phyloP scores from a whole-genome alignment of 352 stramenopile genomes.

The Phytophthora constricta region DNA sequence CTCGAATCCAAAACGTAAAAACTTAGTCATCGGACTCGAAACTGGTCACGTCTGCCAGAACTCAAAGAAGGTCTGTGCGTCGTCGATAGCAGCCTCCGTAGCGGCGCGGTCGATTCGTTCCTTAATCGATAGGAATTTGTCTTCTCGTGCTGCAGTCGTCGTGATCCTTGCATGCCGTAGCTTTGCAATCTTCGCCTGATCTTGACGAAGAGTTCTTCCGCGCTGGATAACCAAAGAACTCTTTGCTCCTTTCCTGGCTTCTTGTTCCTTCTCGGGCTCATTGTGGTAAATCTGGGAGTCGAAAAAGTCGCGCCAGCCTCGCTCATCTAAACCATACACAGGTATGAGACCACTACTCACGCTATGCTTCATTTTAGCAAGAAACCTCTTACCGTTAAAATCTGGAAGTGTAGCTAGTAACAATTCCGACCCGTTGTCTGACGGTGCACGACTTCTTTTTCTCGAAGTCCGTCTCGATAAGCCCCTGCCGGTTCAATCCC shows the following conservation, averaged over 20 bases:
- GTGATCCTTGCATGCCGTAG: conserved; percentile 15
- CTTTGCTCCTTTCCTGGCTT: conserved; percentile 15
- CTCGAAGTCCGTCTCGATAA: conserved; percentile 11
- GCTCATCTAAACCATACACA: conserved; percentile 39
- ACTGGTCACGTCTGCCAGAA: conserved; percentile 46
- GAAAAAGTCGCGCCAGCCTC: conserved; percentile 57
- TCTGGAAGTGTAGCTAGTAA: conserved; percentile 43
- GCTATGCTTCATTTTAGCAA: background rate
- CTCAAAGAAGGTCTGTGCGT: conserved; percentile 40
- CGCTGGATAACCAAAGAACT: background rate
- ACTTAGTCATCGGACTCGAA: conserved; percentile 16
- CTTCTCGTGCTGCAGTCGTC: conserved; percentile 1
- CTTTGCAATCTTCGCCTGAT: conserved; percentile 2
- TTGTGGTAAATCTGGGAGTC: conserved; percentile 54
- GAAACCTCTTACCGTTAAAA: conserved; percentile 41
- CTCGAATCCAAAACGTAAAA: conserved; percentile 6
- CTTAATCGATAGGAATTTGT: conserved; percentile 29
- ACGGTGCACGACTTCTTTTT: conserved; percentile 16
- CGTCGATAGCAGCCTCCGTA: conserved; percentile 40
- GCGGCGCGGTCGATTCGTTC: conserved; percentile 38
- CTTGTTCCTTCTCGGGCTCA: conserved; percentile 18
- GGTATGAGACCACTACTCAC: conserved; percentile 10
- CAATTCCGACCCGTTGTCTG: conserved; percentile 32
- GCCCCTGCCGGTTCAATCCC: conserved; percentile 26
- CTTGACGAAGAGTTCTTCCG: background rate